Base-by-base conservation (phyloP, 345 rosid genomes). In the Alliaria petiolata region DNA sequence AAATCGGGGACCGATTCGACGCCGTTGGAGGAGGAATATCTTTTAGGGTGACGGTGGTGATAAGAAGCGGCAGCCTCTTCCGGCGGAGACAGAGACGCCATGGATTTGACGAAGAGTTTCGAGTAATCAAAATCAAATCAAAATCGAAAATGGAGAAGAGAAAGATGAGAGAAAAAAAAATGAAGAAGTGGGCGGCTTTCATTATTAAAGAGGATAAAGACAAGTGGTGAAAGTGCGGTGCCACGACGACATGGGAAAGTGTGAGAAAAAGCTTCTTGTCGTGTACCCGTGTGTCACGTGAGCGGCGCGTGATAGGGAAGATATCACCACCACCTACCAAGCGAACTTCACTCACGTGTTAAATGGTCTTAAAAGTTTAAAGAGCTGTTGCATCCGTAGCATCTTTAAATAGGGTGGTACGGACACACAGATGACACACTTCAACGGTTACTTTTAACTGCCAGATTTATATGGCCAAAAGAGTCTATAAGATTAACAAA, bases 81-180 rank as follows among this genome's bases (percentile, higher is more conserved):
- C 38, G 76, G 74, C 57, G 82, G 81, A 61, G 71, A 70, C 5
- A 81, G 70, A 70, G 84, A 81, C 63, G 79, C 55, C 76, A 79
- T 74, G 61, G 72, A 20, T 20, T 65, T 49, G 70, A 43, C 10
- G 40, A 57, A 11, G 17, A 22, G 30, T n/a, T n/a, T n/a, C 13
- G 30, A 26, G 43, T 17, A 35, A 52, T 52, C 50, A 54, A 42
- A n/a, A 55, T 3, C 11, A 7, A 28, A 22, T 22, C 25, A 43
- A 42, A n/a, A 51, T 22, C 7, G 25, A 16, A 16, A 59, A 25
- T 11, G 33, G n/a, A 46, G 16, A 9, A 1, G 5, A 43, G 17
- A 3, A 30, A 15, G 38, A 3, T 9, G 31, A 11, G 53, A 17
- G 12, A 2, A 3, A 19, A n/a, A n/a, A n/a, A 31, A 19, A 7